Conservation (phyloP, 805 yeast species). For the Saccharomycopsis sp. region DNA sequence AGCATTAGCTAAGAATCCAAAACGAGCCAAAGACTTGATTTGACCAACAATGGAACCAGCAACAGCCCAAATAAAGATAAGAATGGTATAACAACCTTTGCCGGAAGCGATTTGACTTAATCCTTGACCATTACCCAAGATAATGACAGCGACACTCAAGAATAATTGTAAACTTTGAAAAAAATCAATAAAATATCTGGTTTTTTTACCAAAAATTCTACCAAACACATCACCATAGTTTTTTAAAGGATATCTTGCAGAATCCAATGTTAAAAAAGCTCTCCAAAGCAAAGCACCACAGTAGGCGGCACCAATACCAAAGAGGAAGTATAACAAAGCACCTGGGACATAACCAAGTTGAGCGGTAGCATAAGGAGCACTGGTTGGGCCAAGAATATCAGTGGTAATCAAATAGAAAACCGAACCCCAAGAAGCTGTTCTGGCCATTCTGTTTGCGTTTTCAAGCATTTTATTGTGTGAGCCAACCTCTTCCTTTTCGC, state of each 20-base stretch:
- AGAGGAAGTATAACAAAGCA: conserved; percentile 33
- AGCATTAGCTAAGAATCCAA: conserved; percentile 36
- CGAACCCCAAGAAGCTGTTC: conserved; percentile 21
- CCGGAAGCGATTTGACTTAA: conserved; percentile 34
- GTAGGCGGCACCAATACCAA: conserved; percentile 37
- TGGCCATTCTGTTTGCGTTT: conserved; percentile 9
- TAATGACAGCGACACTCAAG: conserved; percentile 37
- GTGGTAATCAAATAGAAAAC: conserved; percentile 43
- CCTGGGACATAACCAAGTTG: conserved; percentile 43
- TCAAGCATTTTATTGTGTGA: conserved; percentile 1
- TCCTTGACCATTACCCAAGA: conserved; percentile 37
- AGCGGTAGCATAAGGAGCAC: conserved; percentile 40
- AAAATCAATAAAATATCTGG: conserved; percentile 30
- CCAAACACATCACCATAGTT: conserved; percentile 38
- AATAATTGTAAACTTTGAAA: conserved; percentile 38
- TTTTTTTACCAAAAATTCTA: conserved; percentile 32
- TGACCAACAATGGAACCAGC: conserved; percentile 39
- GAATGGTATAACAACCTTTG: conserved; percentile 35
- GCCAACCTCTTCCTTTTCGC: neutral
- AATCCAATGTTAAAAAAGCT: conserved; percentile 33
- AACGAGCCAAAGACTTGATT: conserved; percentile 32
- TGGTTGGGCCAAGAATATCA: conserved; percentile 41
- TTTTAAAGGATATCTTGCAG: conserved; percentile 36
- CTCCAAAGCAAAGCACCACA: conserved; percentile 35
- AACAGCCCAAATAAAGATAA: conserved; percentile 37